Base-by-base conservation (phyloP, 225 moss, liverwort and hornwort genomes). In the Physcomitrium patens region DNA sequence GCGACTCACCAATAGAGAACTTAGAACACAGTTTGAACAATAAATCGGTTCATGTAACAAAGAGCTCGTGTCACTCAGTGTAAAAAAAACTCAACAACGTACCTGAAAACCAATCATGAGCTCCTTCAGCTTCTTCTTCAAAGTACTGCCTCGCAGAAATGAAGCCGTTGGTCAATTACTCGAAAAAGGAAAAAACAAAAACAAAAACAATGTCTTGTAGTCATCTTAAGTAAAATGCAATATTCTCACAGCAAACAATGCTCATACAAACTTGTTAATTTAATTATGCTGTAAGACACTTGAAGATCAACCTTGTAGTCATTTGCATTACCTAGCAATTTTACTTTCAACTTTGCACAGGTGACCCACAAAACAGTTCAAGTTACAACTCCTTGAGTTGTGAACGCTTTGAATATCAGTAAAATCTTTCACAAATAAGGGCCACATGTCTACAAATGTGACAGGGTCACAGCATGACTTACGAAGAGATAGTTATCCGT, bases 401-500 rank as follows among this genome's bases (percentile, higher is more conserved):
- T 54, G 20, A 7, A 37, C 31, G 17, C 48, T 41, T 49, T 6
- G 7, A 9, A 23, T 53, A 5, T 10, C 7, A 28, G 45, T n/a
- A 11, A 60, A 2, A 31, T 59, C 59, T 60, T 61, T 16, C 41
- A 28, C 9, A 59, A 58, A 59, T 3, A 6, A 70, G 59, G 16
- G 48, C 20, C 41, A 6, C 5, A 50, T 17, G 23, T 47, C 12
- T 65, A 8, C 46, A 52, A 42, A 5, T 1, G 8, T 41, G 3
- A 68, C 48, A 10, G 31, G 44, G 17, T 56, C 55, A 64, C 19
- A 49, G 9, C 20, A 66, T 61, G 12, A 20, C 91, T 67, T 86
- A 95, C 93, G 77, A 77, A 37, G 95, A 91, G 44, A 96, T 96
- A 19, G 93, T 89, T 93, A 96, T 91, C 51, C 95, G 84, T 43